Percentiles rank a stretch among this genome's conserved stretches.
Conservation (phyloP, 495 filamentous ascomycete species). For the Trichoderma virens region DNA sequence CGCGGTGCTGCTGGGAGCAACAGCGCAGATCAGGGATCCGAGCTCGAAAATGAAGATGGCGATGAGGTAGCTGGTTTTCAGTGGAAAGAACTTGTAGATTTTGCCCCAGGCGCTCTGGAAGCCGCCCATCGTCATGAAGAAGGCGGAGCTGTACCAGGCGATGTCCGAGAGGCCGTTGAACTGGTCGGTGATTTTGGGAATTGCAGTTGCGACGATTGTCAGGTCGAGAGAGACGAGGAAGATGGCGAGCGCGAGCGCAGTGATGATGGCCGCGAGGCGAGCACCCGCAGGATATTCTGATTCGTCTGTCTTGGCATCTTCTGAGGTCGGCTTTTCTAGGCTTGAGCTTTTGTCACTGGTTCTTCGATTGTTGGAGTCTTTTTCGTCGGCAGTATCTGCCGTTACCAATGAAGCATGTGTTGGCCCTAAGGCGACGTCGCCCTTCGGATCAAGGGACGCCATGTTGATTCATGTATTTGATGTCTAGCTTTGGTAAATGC, state of each 20-base stretch:
- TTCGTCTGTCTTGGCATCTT: neutral
- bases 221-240: constrained; percentile 20
- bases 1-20: constrained; percentile 29
- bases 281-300: constrained; percentile 14
- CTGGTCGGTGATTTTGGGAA: constrained; percentile 32
- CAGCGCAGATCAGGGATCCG: constrained; percentile 39
- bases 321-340: too few relatives aligned
- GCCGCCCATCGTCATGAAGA: constrained; percentile 10
- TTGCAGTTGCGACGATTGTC: constrained; percentile 31
- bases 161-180: constrained; percentile 29
- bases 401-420: too few relatives aligned
- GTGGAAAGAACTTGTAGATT: constrained; percentile 32
- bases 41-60: constrained; percentile 30
- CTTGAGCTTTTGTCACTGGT: too few relatives aligned
- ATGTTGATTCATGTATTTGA: too few relatives aligned
- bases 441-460: too few relatives aligned
- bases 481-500: too few relatives aligned
- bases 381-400: too few relatives aligned
- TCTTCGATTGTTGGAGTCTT: too few relatives aligned
- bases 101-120: constrained; percentile 27
- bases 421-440: too few relatives aligned
- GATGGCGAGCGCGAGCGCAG: constrained; percentile 25
- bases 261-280: constrained; percentile 13
- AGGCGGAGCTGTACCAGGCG: constrained; percentile 31
- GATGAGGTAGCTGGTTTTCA: constrained; percentile 30